Base-by-base conservation (phyloP, 306 rosid genomes). In the Pterocarpus macrocarpus region DNA sequence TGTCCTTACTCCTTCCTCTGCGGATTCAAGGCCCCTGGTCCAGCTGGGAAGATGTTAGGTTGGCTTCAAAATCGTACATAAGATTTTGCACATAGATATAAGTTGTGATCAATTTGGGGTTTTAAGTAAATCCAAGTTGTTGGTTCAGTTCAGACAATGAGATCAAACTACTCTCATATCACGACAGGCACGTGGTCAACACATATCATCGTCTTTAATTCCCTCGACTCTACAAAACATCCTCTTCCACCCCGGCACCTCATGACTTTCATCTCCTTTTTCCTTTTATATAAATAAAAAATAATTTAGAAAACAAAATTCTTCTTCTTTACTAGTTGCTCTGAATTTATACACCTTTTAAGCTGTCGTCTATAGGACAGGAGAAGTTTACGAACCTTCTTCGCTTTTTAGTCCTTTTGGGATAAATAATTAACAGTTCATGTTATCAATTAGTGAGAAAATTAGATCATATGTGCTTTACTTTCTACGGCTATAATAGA, bases 361-460 rank as follows among this genome's bases (percentile, higher is more conserved):
- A 22, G 28, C 28, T 22, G 28, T 1, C 28, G 28, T 22, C 28
- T 22, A 22, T 22, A 22, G 28, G 28, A 22, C 28, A 22, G 28
- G 28, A 22, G 28, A 22, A 22, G 53, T 47, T 47, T 47, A 12
- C 14, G 53, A 47, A 9, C 43, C 28, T 35, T n/a, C 52, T 63
- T 59, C 33, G 1, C 50, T 47, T 33, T 38, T 30, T 43, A 14
- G 17, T 35, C 28, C 2, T 80, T 53, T 80, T 64, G 32, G 50
- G 58, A 70, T 16, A 47, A 70, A 70, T 57, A 43, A 43, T 55
- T 55, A 33, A 64, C 15, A 55, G 72, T 30, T 53, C 57, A 64
- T 3, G 36, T 38, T 72, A 38, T 71, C 75, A 57, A 30, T 52
- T 72, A 61, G 3, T 45, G 66, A 62, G 66, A 62, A 5, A 17